Conservation (phyloP, 2,329 filamentous ascomycete species). For the Polytolypa hystricis region DNA sequence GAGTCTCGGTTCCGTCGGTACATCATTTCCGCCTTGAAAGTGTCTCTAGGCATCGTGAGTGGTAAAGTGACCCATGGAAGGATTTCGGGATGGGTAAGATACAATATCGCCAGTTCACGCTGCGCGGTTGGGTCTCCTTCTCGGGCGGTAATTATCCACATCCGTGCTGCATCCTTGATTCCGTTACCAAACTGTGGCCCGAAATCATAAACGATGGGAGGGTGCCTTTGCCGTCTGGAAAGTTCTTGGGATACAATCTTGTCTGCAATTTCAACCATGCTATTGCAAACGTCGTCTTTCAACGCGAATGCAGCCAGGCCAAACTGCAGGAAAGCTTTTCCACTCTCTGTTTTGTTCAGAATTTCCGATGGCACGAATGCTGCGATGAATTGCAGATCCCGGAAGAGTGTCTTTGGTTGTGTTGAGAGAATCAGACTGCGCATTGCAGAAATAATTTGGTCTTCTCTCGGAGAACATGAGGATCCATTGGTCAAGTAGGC, state of each 20-base stretch:
- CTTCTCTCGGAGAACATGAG: constrained; percentile 46
- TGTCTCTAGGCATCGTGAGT: constrained; percentile 71
- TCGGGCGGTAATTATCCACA: constrained; percentile 88
- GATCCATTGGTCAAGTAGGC: constrained; percentile 27
- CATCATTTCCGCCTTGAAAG: constrained; percentile 82
- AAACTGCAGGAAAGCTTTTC: constrained; percentile 82
- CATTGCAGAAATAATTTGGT: constrained; percentile 53
- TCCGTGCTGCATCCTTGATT: constrained; percentile 65
- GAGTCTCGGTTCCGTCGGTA: constrained; percentile 50
- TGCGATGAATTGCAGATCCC: constrained; percentile 63
- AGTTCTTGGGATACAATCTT: constrained; percentile 51
- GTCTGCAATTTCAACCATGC: constrained; percentile 68
- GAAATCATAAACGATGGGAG: constrained; percentile 20
- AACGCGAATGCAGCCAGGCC: constrained; percentile 77
- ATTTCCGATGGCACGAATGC: constrained; percentile 48
- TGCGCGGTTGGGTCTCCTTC: constrained; percentile 84
- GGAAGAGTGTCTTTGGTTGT: constrained; percentile 69
- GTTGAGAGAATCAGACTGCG: constrained; percentile 57
- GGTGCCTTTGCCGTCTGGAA: constrained; percentile 24
- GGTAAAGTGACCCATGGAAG: constrained; percentile 70
- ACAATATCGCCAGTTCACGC: constrained; percentile 85
- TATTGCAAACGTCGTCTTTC: constrained; percentile 76
- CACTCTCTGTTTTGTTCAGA: constrained; percentile 46
- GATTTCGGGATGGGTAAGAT: constrained; percentile 81
- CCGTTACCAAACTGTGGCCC: constrained; percentile 20